Evolutionary conservation across 2,329 filamentous ascomycete species (phyloP), one percentile per base, ranked within the genome.

Genomic region (Monosporascus cannonballus): DNA sequence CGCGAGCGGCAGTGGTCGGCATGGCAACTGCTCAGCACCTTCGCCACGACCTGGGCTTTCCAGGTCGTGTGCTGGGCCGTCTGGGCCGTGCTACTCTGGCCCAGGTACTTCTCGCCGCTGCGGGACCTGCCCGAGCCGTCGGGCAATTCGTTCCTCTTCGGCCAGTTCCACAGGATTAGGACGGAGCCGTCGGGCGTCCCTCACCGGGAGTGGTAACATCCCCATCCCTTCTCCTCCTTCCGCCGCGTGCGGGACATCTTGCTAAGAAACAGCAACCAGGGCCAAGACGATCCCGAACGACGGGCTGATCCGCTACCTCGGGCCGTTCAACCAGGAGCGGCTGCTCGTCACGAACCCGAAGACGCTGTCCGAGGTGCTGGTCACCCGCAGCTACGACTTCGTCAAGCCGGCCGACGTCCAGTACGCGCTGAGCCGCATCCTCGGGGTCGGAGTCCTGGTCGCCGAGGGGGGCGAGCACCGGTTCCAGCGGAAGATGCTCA

Each of bases 391-490:
- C 58, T 90, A 91, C 65, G 81, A 86, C 41, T 92, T 89, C 59
- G 64, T 76, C 45, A 90, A 90, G 64, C 86, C 86, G 0, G 50
- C 61, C 1, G 64, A 75, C 24, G 60, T 89, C 30, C 73, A 80
- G 36, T 70, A 70, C 44, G 76, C 77, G 1, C 71, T 93, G 4
- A 80, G 78, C 2, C 76, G 81, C 22, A 74, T 91, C 25, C 74
- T 93, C 14, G 87, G 90, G 9, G 71, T 85, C 14, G 88, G 89
- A 9, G 73, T 93, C 15, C 71, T 96, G 38, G 74, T 96, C 11
- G 88, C 90, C 2, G 92, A 96, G 69, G 92, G 92, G n/a, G 51
- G 58, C 4, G 56, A 58, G 37, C 60, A 62, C 53, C 56, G 56
- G 46, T 47, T 55, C 4, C 60, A 62, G 48, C 57, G 60, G 7